phyloP scores from a whole-genome alignment of 331 rosid genomes.

The Quercus lobata region DNA sequence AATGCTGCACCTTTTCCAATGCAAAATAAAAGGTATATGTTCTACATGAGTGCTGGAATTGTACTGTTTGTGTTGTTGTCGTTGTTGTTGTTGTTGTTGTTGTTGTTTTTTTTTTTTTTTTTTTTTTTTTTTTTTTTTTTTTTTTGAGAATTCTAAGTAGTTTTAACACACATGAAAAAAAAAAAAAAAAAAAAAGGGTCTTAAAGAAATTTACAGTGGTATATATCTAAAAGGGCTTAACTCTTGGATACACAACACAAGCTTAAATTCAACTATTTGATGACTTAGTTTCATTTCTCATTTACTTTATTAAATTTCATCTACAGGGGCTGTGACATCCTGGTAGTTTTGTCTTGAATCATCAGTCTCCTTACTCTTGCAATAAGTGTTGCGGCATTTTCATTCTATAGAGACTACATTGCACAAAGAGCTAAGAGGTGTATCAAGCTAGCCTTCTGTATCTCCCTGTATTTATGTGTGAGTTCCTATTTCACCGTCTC shows the following conservation, averaged over 20 bases:
- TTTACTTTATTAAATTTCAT: constrained; percentile 24
- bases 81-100: too few relatives aligned
- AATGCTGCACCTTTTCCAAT: too few relatives aligned
- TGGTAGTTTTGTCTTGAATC: constrained; percentile 89
- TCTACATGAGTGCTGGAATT: too few relatives aligned
- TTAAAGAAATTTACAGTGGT: too few relatives aligned
- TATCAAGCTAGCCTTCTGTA: constrained; percentile 88
- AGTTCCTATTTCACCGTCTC: constrained; percentile 73
- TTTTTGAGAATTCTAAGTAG: too few relatives aligned
- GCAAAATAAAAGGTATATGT: too few relatives aligned
- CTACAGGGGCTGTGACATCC: constrained; percentile 83
- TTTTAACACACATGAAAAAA: too few relatives aligned
- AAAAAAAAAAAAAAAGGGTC: too few relatives aligned
- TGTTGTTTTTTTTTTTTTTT: too few relatives aligned
- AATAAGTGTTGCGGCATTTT: constrained; percentile 67
- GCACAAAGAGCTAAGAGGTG: constrained; percentile 74
- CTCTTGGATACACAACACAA: too few relatives aligned
- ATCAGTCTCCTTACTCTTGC: constrained; percentile 69
- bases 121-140: too few relatives aligned
- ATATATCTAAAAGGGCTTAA: accelerated
- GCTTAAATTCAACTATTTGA: not conserved
- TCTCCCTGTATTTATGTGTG: constrained; percentile 88
- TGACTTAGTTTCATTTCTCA: not conserved
- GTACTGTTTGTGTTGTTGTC: too few relatives aligned
- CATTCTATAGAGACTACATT: constrained; percentile 70